Evolutionary conservation across 2,329 filamentous ascomycete species (phyloP).

Genomic region (Pyrenochaeta sp.): DNA sequence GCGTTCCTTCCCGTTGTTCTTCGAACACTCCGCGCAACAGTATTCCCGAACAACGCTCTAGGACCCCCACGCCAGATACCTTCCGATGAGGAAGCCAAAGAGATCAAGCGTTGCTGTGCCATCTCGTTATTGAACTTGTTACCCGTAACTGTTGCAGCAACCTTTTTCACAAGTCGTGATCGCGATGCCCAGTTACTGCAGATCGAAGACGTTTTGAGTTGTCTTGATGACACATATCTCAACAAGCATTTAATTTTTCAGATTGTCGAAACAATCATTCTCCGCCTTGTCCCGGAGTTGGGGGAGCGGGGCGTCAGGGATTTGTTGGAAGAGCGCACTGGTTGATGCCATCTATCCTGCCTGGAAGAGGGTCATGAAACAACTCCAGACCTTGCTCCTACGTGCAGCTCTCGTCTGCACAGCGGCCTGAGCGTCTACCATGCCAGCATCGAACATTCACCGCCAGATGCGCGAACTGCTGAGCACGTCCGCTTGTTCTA

Average conservation of each 20-base stretch:
- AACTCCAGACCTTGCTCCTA: background rate
- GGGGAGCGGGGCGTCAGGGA: constrained; percentile 73
- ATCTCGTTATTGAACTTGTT: constrained; percentile 60
- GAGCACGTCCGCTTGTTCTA: constrained; percentile 15
- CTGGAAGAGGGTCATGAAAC: constrained; percentile 1
- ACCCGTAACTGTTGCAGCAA: constrained; percentile 52
- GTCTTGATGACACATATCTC: constrained; percentile 83
- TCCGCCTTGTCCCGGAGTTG: constrained; percentile 84
- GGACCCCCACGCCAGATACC: constrained; percentile 68
- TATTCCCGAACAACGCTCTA: constrained; percentile 87
- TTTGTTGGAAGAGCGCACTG: constrained; percentile 75
- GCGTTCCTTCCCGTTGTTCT: constrained; percentile 59
- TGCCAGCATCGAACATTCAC: constrained; percentile 19
- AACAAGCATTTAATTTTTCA: constrained; percentile 92
- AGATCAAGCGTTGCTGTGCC: constrained; percentile 72
- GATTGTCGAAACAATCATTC: constrained; percentile 81
- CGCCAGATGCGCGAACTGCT: constrained; percentile 22
- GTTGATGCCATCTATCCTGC: constrained; percentile 20
- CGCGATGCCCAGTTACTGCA: constrained; percentile 67
- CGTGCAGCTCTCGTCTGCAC: constrained; percentile 7
- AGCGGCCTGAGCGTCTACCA: constrained; percentile 22
- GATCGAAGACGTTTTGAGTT: constrained; percentile 68
- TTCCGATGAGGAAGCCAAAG: constrained; percentile 65
- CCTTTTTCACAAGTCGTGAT: constrained; percentile 38
- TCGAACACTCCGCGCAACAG: constrained; percentile 73